These are phyloP conservation scores for Daedaleopsis nitida DNA, from an alignment of 768 basidiomycete genomes.

Conservation along the genomic window DNA sequence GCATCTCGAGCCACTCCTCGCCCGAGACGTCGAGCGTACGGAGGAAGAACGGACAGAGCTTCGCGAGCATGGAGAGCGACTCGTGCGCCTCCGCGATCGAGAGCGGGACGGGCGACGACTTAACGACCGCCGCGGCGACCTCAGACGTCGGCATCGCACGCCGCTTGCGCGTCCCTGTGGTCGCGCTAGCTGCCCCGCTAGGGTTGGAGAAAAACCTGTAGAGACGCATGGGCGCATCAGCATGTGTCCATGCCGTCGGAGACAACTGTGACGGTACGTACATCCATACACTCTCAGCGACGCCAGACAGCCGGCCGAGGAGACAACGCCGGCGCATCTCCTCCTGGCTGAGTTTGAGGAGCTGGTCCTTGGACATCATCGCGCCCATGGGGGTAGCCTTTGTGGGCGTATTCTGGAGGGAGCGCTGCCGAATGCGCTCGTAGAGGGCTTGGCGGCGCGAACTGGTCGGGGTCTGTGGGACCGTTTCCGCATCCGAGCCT, in stretches of 20 bases:
- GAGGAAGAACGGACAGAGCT: conserved; percentile 82
- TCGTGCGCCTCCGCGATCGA: conserved; percentile 78
- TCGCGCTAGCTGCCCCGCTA: conserved; percentile 40
- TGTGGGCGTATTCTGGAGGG: conserved; percentile 66
- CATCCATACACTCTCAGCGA: conserved; percentile 93
- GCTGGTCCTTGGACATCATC: conserved; percentile 62
- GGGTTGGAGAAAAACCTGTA: conserved; percentile 75
- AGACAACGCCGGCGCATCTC: conserved; percentile 76
- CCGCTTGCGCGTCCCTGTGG: conserved; percentile 65
- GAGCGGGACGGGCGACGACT: conserved; percentile 81
- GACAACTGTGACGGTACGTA: conserved; percentile 27
- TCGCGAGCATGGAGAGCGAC: conserved; percentile 64
- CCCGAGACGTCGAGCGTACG: conserved; percentile 61
- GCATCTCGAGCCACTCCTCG: conserved; percentile 62
- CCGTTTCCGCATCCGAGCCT: conserved; percentile 54
- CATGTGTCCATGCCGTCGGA: background rate
- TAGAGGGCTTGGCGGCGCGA: conserved; percentile 80
- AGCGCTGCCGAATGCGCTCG: conserved; percentile 77
- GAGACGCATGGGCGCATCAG: background rate
- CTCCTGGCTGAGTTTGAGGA: conserved; percentile 74
- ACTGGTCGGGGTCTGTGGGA: conserved; percentile 68
- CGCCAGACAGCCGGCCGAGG: conserved; percentile 72
- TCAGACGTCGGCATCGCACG: conserved; percentile 69
- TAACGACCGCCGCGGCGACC: conserved; percentile 68
- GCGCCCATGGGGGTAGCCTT: conserved; percentile 49